A percentile compares a stretch with the other conserved stretches of the same genome.
Conservation (phyloP, 2,329 filamentous ascomycete genomes). For the Colletotrichum tanaceti region DNA sequence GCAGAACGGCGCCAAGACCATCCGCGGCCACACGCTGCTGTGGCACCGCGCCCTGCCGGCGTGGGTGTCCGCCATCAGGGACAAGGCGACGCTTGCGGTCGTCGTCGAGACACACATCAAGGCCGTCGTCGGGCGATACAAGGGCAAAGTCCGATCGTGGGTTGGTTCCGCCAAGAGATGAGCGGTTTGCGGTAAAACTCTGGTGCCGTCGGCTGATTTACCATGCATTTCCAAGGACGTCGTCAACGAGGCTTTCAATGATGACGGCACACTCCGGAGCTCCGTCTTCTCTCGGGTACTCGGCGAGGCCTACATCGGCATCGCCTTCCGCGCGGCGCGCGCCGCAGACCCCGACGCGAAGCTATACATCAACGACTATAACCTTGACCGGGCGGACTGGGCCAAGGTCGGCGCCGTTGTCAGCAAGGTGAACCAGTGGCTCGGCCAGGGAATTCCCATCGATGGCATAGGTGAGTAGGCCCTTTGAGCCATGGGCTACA, state of each 20-base stretch:
- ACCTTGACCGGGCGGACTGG: constrained; percentile 70
- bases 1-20: constrained; percentile 64
- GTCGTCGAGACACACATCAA: constrained; percentile 71
- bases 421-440: constrained; percentile 71
- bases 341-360: constrained; percentile 74
- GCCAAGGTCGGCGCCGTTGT: constrained; percentile 69
- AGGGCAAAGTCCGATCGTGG: constrained; percentile 72
- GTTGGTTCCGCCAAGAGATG: constrained; percentile 45
- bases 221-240: constrained; percentile 60
- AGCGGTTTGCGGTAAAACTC: not conserved
- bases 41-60: constrained; percentile 70
- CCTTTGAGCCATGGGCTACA: too few species aligned
- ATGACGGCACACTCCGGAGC: constrained; percentile 68
- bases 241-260: constrained; percentile 72
- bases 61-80: constrained; percentile 69
- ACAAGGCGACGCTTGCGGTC: constrained; percentile 62
- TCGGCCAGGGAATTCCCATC: constrained; percentile 70
- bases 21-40: constrained; percentile 74
- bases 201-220: not conserved
- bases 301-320: constrained; percentile 75
- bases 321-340: constrained; percentile 76
- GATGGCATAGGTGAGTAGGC: constrained; percentile 66
- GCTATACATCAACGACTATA: constrained; percentile 82
- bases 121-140: constrained; percentile 68
- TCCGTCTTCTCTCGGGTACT: constrained; percentile 75